Base-by-base conservation (phyloP, 768 basidiomycete species). In the Tubosaeta sp. region DNA sequence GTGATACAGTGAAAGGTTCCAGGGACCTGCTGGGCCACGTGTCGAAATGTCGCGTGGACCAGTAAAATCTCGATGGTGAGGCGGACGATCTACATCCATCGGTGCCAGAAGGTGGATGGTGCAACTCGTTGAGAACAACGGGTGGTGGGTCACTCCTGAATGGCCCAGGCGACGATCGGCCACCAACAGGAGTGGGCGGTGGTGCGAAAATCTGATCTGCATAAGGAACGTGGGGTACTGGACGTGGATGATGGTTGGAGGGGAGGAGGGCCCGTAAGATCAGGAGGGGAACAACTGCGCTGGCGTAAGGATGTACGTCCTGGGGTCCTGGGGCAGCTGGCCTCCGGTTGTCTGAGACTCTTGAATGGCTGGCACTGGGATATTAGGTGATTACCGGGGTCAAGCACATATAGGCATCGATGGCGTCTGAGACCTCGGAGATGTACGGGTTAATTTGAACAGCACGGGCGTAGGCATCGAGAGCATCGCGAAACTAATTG, bases 391-490 rank as follows among this genome's bases (percentile, higher is more conserved):
- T 22, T 22, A 22, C 22, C 22, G 22, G 22, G 22, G 22, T 22
- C 22, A 22, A 22, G 22, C 22, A 3, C 22, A 22, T 3, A 22
- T 22, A 22, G 22, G 22, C 22, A 3, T 22, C 22, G 22, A 22
- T 22, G 22, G 22, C 22, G 22, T 22, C 22, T 22, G 22, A 22
- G 22, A 22, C 69, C 60, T 84, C 87, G 44, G 82, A 82, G 62
- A 99, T 97, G 76, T 95, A 98, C 0, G 97, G 95, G 67, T 98
- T 97, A 73, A 99, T 95, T 56, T 95, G 86, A 63, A 98, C 97
- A 11, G 97, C 97, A 13, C 95, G 89, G 27, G 97, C 97, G 71
- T 98, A 99, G 10, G 97, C 97, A 64, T 99, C 97, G 35, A 99
- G 85, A 3, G 95, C 95, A 65, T 99, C 97, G 22, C 22, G 3